Evolutionary conservation across 768 basidiomycete genomes (phyloP), one percentile per base, ranked within the genome.

Genomic region (Astraeus odoratus): DNA sequence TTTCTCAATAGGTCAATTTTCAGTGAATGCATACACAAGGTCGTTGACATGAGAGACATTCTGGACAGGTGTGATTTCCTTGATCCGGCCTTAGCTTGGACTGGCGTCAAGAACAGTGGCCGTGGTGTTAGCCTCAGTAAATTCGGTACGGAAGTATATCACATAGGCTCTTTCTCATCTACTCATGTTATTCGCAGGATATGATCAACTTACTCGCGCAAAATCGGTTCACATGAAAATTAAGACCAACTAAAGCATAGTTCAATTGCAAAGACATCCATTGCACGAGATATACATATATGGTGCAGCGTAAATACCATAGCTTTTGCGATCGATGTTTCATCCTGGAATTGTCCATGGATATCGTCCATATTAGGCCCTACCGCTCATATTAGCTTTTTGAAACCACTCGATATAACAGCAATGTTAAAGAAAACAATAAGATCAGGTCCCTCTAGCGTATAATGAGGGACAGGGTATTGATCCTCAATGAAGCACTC

Each of bases 61-160:
- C 16, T 38, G 24, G 20, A 2, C 50, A 86, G 86, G 34, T 89
- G 87, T 54, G 95, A 99, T 64, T 83, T 73, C 57, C 73, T 96
- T 19, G 96, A 99, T 57, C 95, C 96, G 2, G 91, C 93, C 4
- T 69, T 98, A 1, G 77, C 88, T 0, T 99, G 96, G 96, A 88
- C 84, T 3, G 96, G 95, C 2, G 84, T 90, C 38, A 98, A 97
- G 71, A 70, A 96, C 56, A 92, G 86, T 44, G 96, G 96, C 20
- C 72, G 93, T 23, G 96, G 95, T 1, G 71, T 97, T 48, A 93
- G 89, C 56, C 67, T 98, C 54, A 91, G 88, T 60, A 83, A 84
- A 58, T 92, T 88, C 51, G 94, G 93, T 90, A 46, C 45, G 78
- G 53, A 8, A 20, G 35, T 39, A 8, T 4, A 15, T n/a, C 24